Conservation (phyloP, 1,284 basidiomycete species). For the Coniferiporia sulphurascens region DNA sequence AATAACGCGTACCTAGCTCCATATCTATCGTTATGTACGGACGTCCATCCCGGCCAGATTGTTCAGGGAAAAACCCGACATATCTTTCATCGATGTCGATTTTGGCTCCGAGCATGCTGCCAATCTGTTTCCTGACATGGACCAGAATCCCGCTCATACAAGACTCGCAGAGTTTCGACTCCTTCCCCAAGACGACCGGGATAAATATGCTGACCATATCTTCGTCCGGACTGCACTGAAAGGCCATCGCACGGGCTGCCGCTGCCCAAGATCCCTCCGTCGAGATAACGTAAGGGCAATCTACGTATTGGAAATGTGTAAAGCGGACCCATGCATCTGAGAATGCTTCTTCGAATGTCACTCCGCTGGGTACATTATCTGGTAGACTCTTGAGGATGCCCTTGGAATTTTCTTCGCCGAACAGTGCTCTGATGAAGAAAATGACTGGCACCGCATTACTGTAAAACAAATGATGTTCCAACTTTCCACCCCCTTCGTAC, state of each 20-base stretch:
- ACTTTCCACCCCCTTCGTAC: not conserved
- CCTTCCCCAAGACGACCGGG: not conserved
- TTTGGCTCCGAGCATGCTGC: not conserved
- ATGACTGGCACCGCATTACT: not conserved
- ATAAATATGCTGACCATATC: not conserved
- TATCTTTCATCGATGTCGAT: not conserved
- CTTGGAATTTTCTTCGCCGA: not conserved
- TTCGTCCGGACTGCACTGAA: not conserved
- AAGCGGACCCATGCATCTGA: not conserved
- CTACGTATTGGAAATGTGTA: constrained; percentile 1
- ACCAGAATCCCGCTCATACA: not conserved
- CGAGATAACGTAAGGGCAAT: not conserved
- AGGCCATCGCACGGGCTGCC: not conserved
- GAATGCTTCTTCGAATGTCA: not conserved
- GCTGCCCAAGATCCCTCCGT: not conserved
- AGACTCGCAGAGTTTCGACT: not conserved
- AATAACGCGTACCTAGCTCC: not conserved
- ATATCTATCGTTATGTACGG: not conserved
- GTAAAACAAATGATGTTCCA: not conserved
- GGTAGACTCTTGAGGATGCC: not conserved
- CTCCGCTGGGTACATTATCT: not conserved
- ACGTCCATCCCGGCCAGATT: not conserved
- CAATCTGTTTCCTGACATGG: not conserved
- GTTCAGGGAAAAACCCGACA: not conserved
- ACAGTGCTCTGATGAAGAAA: not conserved